phyloP scores from a whole-genome alignment of 192 early-diverging fungal genomes.

The Coemansia aciculifera region DNA sequence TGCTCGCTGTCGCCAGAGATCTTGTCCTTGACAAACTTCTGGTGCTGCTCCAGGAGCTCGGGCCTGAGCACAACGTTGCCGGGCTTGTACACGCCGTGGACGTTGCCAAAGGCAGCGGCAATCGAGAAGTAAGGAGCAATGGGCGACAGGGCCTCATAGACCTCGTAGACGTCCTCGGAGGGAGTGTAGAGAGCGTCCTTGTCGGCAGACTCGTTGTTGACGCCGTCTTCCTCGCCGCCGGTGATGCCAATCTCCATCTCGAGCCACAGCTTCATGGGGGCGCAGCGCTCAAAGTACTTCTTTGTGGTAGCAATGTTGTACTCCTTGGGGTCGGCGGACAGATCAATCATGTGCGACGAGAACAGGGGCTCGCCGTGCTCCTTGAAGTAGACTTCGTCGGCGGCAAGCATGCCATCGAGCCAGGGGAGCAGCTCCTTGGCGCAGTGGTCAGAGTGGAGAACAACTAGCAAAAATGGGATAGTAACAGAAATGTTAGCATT shows the following conservation, averaged over 20 bases:
- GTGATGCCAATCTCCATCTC: slow-evolving; percentile 99
- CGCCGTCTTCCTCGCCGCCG: slow-evolving; percentile 98
- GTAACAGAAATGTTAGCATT: neutral
- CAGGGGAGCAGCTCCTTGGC: slow-evolving; percentile 95
- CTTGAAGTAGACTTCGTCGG: slow-evolving; percentile 95
- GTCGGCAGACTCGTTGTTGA: slow-evolving; percentile 92
- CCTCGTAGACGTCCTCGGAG: slow-evolving; percentile 94
- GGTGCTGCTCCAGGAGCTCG: slow-evolving; percentile 90
- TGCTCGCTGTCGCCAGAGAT: slow-evolving; percentile 52
- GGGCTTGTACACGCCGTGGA: slow-evolving; percentile 94
- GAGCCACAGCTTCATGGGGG: slow-evolving; percentile 80
- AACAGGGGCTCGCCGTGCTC: slow-evolving; percentile 91
- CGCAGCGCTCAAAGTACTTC: slow-evolving; percentile 92
- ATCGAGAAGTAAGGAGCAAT: slow-evolving; percentile 92
- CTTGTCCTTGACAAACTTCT: slow-evolving; percentile 76
- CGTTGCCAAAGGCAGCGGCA: slow-evolving; percentile 94
- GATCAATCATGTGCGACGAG: slow-evolving; percentile 98
- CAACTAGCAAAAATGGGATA: slow-evolving; percentile 32
- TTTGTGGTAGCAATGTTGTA: slow-evolving; percentile 90
- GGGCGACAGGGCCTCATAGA: slow-evolving; percentile 84
- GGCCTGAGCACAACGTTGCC: slow-evolving; percentile 96
- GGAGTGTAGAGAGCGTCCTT: slow-evolving; percentile 91
- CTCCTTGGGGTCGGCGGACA: slow-evolving; percentile 90
- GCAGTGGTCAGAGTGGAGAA: slow-evolving; percentile 95
- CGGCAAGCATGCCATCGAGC: slow-evolving; percentile 96